Conservation (phyloP, 345 rosid species). For the Gossypium rotundifolium region DNA sequence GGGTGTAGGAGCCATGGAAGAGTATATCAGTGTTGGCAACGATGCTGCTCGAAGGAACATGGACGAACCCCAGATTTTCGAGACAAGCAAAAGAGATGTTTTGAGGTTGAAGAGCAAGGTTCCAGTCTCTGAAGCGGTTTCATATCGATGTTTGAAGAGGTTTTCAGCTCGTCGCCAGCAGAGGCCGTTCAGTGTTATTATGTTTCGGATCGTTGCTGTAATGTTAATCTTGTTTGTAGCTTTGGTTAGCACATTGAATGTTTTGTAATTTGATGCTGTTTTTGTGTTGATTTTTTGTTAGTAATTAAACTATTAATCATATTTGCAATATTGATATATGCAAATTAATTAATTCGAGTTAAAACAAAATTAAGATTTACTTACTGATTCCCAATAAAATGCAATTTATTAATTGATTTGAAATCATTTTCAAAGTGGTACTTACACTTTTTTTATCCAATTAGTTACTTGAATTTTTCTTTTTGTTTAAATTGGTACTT, state of each 20-base stretch:
- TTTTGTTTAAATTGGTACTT: no score
- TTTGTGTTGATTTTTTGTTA: neutral
- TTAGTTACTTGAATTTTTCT: no score
- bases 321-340: no score
- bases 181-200: conserved; percentile 18
- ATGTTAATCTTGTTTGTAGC: conserved; percentile 34
- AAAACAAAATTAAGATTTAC: no score
- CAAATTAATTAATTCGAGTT: no score
- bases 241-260: conserved; percentile 10
- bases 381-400: no score
- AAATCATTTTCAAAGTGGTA: no score
- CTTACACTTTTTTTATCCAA: no score
- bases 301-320: neutral
- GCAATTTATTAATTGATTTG: no score
- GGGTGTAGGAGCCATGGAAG: conserved; percentile 19
- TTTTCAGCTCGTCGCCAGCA: conserved; percentile 8
- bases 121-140: conserved; percentile 1
- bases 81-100: conserved; percentile 1
- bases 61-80: conserved; percentile 3
- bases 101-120: conserved; percentile 16
- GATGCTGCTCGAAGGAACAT: conserved; percentile 8
- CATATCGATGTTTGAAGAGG: conserved; percentile 16
- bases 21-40: neutral
- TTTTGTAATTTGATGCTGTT: neutral
- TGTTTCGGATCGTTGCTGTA: conserved; percentile 35